phyloP scores from a whole-genome alignment of 2,329 filamentous ascomycete genomes.

The Trichoderma atrobrunneum region DNA sequence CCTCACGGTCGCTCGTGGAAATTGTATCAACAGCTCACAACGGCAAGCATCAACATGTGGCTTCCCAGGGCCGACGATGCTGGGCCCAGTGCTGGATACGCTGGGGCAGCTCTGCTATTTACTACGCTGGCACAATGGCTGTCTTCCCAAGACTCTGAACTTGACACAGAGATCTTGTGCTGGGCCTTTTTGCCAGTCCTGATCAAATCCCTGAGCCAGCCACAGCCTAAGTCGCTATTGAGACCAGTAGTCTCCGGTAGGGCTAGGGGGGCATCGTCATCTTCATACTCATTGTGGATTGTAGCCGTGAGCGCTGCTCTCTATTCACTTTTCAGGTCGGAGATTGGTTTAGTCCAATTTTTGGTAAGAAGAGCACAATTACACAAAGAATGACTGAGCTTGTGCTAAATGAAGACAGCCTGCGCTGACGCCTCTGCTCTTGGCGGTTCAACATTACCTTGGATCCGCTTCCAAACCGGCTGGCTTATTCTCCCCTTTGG shows the following conservation, averaged over 20 bases:
- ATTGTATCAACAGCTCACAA: neutral
- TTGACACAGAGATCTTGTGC: slow-evolving; percentile 3
- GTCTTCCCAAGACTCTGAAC: neutral
- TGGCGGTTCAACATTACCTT: slow-evolving; percentile 18
- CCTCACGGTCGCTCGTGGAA: neutral
- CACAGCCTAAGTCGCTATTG: neutral
- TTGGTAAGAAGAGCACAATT: slow-evolving; percentile 16
- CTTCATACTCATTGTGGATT: slow-evolving; percentile 15
- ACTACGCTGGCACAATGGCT: slow-evolving; percentile 1
- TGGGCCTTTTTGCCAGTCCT: slow-evolving; percentile 3
- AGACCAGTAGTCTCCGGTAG: neutral
- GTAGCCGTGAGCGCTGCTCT: slow-evolving; percentile 13
- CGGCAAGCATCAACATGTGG: slow-evolving; percentile 2
- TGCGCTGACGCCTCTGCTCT: slow-evolving; percentile 25
- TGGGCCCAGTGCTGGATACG: neutral
- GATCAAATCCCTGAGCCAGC: neutral
- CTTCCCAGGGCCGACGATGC: neutral
- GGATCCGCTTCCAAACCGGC: neutral
- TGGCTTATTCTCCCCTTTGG: neutral
- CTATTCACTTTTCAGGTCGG: slow-evolving; percentile 23
- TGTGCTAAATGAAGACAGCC: slow-evolving; percentile 22
- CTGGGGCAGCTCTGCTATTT: slow-evolving; percentile 8
- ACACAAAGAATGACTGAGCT: too few species aligned
- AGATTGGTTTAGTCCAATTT: slow-evolving; percentile 19
- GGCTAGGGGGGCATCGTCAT: neutral